Conservation (phyloP, 495 filamentous ascomycete genomes). For the Sabuloglossum arenarium region DNA sequence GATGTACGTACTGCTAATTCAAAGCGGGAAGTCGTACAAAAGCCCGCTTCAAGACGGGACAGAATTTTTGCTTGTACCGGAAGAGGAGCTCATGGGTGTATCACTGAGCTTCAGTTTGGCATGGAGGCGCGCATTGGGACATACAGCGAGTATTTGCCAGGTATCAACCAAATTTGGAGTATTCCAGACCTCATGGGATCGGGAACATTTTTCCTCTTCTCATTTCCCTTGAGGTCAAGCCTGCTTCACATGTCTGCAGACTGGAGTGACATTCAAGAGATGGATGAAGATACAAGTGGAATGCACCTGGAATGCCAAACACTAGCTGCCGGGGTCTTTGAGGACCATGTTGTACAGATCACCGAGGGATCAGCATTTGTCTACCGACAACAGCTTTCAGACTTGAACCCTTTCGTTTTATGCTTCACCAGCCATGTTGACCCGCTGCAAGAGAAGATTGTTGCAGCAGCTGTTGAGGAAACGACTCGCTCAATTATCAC, state of each 20-base stretch:
- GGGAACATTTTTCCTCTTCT: slow-evolving; percentile 1
- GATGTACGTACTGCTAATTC: slow-evolving; percentile 2
- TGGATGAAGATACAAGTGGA: slow-evolving; percentile 3
- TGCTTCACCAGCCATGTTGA: background rate
- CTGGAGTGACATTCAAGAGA: background rate
- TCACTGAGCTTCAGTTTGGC: slow-evolving; percentile 53
- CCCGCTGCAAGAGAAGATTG: background rate
- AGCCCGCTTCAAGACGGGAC: slow-evolving; percentile 12
- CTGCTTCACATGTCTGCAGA: slow-evolving; percentile 1
- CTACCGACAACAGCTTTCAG: slow-evolving; percentile 3
- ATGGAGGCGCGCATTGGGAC: slow-evolving; percentile 40
- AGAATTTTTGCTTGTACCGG: slow-evolving; percentile 39
- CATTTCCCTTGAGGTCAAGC: slow-evolving; percentile 4
- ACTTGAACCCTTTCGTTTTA: background rate
- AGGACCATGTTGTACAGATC: slow-evolving; percentile 30
- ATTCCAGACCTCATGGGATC: background rate
- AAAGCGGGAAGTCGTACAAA: background rate
- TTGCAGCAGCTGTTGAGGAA: slow-evolving; percentile 1
- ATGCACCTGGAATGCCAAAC: slow-evolving; percentile 17
- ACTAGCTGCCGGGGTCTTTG: slow-evolving; percentile 26
- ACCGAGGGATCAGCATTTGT: slow-evolving; percentile 22
- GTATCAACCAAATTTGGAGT: slow-evolving; percentile 2
- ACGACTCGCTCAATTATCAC: background rate
- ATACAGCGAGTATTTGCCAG: slow-evolving; percentile 1
- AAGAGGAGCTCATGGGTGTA: slow-evolving; percentile 31